Evolutionary conservation across 371 early-diverging fungal species (phyloP), one percentile per base, ranked within the genome.

Genomic region (Coemansia sp.): DNA sequence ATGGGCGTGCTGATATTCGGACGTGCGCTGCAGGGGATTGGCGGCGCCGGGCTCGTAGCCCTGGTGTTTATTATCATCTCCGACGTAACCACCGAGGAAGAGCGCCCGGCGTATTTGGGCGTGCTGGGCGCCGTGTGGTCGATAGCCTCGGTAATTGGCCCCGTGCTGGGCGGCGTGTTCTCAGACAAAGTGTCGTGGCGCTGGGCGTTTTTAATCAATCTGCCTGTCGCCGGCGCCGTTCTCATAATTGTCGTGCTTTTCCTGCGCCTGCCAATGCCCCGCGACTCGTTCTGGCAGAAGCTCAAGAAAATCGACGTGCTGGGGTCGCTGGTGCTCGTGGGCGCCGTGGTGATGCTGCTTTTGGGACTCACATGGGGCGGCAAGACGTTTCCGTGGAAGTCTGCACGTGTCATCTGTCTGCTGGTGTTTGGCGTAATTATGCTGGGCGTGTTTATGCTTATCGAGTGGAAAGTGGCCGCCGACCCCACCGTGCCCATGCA

Each of bases 11-110:
- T 96, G 16, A 93, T 94, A 26, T 70, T 84, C 26, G 87, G 85
- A 8, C 84, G 94, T 50, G 90, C 86, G 3, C 64, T 91, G 35
- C 85, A 90, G 9, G 92, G 92, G 26, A 65, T 89, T 36, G 95
- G 97, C 41, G 94, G 88, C 5, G 91, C 90, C 2, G 95, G 95
- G 1, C 69, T 93, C n/a, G 67, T 87, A 45, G 68, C 82, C 0
- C 72, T 90, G 60, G 82, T 84, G 16, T 82, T 88, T 57, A 89
- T 94, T 58, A 86, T 92, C 59, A 85, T 94, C 51, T 83, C 92
- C 2, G 95, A 95, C 57, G 76, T 94, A 57, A 80, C 86, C 0
- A 78, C 89, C 9, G 45, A 89, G 14, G 71, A 81, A 10, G 83
- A 91, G 30, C 83, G 92, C 0, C 87, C 85, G 36, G 81, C 84